Evolutionary conservation across 2,329 filamentous ascomycete genomes (phyloP).

Genomic region (Diplodia intermedia): DNA sequence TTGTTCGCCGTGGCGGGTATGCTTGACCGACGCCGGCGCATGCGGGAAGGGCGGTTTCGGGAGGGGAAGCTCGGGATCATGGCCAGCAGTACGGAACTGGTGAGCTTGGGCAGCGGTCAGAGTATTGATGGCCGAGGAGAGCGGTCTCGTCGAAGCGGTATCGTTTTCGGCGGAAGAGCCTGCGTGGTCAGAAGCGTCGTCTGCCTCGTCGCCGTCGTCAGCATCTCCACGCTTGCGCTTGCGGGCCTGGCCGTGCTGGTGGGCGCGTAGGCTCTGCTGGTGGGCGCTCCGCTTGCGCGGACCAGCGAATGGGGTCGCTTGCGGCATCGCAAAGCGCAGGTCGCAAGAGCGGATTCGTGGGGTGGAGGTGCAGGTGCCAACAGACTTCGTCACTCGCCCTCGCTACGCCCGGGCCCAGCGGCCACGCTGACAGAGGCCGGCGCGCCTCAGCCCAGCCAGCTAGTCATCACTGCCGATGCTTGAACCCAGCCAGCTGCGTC

Average conservation of each 20-base stretch:
- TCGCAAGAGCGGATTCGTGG: slow-evolving; percentile 7
- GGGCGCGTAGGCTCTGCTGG: slow-evolving; percentile 43
- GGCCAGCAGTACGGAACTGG: slow-evolving; percentile 51
- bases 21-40: slow-evolving; percentile 40
- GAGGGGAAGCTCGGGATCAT: slow-evolving; percentile 48
- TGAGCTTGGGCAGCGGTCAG: slow-evolving; percentile 37
- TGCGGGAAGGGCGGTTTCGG: slow-evolving; percentile 56
- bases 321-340: slow-evolving; percentile 17
- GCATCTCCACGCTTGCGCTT: slow-evolving; percentile 40
- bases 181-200: slow-evolving; percentile 29
- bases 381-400: slow-evolving; percentile 24
- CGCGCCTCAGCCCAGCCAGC: slow-evolving; percentile 14
- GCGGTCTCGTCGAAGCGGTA: slow-evolving; percentile 35
- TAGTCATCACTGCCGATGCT: slow-evolving; percentile 31
- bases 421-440: slow-evolving; percentile 8
- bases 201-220: slow-evolving; percentile 34
- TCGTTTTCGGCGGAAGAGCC: slow-evolving; percentile 33
- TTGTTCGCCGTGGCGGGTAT: not conserved
- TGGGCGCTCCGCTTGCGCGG: slow-evolving; percentile 16
- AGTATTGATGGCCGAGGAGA: slow-evolving; percentile 29
- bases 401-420: slow-evolving; percentile 14
- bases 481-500: slow-evolving; percentile 32
- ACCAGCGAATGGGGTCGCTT: slow-evolving; percentile 10
- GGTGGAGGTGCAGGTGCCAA: slow-evolving; percentile 17
- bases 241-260: slow-evolving; percentile 39